Conservation (phyloP, 2,329 filamentous ascomycete genomes). For the Ophiognomonia clavigignenti-juglandacearum region DNA sequence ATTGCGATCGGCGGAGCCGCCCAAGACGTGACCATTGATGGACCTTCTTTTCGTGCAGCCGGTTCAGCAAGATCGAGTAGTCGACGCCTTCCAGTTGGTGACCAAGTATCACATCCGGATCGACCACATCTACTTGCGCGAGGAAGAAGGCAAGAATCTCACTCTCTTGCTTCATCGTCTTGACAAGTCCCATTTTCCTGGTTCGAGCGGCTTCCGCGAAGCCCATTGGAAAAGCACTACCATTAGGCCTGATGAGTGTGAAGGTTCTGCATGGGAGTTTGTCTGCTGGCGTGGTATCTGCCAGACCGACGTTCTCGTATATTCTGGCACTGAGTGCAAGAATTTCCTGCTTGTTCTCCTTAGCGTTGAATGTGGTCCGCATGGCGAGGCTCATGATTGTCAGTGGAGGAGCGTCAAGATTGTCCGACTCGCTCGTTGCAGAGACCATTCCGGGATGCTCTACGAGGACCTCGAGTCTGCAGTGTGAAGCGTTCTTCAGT, state of each 20-base stretch:
- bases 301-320: conserved; percentile 84
- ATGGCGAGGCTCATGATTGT: conserved; percentile 95
- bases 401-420: conserved; percentile 75
- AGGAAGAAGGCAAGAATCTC: conserved; percentile 86
- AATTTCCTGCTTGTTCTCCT: conserved; percentile 95
- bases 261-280: conserved; percentile 87
- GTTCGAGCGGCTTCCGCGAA: conserved; percentile 74
- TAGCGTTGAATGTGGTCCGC: conserved; percentile 81
- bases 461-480: conserved; percentile 86
- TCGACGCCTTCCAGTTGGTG: conserved; percentile 97
- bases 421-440: conserved; percentile 71
- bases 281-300: conserved; percentile 82
- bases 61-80: conserved; percentile 82
- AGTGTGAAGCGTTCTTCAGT: conserved; percentile 91
- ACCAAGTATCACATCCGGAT: conserved; percentile 90
- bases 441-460: conserved; percentile 72
- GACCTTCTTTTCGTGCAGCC: conserved; percentile 84
- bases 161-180: conserved; percentile 76
- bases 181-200: conserved; percentile 71
- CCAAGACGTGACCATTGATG: conserved; percentile 94
- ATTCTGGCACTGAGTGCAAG: conserved; percentile 85
- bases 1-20: conserved; percentile 73
- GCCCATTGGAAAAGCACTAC: conserved; percentile 72
- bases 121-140: conserved; percentile 78
- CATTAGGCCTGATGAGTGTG: conserved; percentile 81